Base-by-base conservation (phyloP, 768 basidiomycete genomes). In the Boletus rufocinnamomeus region DNA sequence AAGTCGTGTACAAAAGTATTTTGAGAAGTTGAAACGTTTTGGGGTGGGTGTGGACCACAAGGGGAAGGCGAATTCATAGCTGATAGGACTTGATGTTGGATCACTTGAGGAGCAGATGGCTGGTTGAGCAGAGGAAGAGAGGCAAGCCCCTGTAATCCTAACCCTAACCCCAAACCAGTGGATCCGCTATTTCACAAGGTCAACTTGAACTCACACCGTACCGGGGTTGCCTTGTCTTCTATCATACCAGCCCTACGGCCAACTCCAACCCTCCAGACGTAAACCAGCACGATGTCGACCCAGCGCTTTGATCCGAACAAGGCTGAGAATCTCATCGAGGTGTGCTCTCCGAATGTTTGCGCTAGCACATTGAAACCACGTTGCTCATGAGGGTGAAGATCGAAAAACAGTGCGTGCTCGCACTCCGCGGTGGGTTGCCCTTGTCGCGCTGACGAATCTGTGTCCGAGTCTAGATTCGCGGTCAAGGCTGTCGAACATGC, bases 401-500 rank as follows among this genome's bases (percentile, higher is more conserved):
- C 61, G 96, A 98, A 79, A 95, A 95, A 82, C 95, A 97, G 89
- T 94, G 70, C 74, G 89, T 80, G 40, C 43, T 48, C 23, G 35
- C 53, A 45, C 38, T 40, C 46, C 34, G 11, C 44, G 7, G 56
- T 25, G 21, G n/a, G 27, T 41, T 11, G 28, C 28, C 30, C 9
- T 16, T 19, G 35, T 57, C 38, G 59, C 44, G 53, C 62, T 69
- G 52, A 63, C 37, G 32, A 32, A 53, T 59, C 52, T 55, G 50
- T 19, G 11, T 45, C 44, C 56, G 62, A 49, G 57, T 57, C 52
- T 41, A 68, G 66, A 69, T 73, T 73, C 50, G 72, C 72, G 27
- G 96, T 99, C 56, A 93, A 89, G 73, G 93, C 94, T 14, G 95
- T 98, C 52, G 95, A 99, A 72, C 94, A 98, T 64, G 93, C 95